Base-by-base conservation (phyloP, 768 basidiomycete genomes). In the Calocera cornea region DNA sequence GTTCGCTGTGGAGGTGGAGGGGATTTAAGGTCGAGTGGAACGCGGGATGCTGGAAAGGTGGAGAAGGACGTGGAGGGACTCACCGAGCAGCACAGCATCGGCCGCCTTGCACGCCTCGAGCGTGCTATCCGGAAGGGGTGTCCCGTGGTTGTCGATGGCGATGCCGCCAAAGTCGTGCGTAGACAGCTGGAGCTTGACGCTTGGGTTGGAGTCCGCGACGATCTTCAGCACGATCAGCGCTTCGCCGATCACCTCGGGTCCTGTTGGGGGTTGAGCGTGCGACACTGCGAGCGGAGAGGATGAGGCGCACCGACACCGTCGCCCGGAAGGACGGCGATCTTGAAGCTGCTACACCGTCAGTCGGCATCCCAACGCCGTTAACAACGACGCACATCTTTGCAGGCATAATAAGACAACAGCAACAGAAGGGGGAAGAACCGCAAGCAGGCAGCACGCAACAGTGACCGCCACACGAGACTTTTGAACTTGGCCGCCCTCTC, bases 11-110 rank as follows among this genome's bases (percentile, higher is more conserved):
- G 17, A 36, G 3, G 63, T 33, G 33, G 33, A 16, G 60, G 34
- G 38, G 33, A 31, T 36, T 14, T 12, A 64, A 31, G 31, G 24
- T 41, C 16, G 64, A 27, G 31, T 33, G 29, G 34, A 41, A 64
- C 1, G 31, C 14, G 0, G 49, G 12, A 29, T 44, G 64, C 64
- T 49, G 49, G 22, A 63, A 64, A 29, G 65, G 17, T 27, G 49
- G 54, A 7, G 31, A 24, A 67, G 41, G 44, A 64, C 34, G 34
- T 40, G 40, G 19, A 44, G 40, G 27, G 7, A 72, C 83, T 64
- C 72, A 93, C 97, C 97, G 85, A 99, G 87, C 34, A 99, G 81
- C 71, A 99, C 91, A 17, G 95, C 97, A 78, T 98, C 95, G 2
- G 95, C 95, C 74, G 87, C 84, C 75, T 90, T 82, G 79, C 95